These are phyloP conservation scores for Lumnitzera racemosa DNA, from an alignment of 345 rosid genomes.

Conservation along the genomic window DNA sequence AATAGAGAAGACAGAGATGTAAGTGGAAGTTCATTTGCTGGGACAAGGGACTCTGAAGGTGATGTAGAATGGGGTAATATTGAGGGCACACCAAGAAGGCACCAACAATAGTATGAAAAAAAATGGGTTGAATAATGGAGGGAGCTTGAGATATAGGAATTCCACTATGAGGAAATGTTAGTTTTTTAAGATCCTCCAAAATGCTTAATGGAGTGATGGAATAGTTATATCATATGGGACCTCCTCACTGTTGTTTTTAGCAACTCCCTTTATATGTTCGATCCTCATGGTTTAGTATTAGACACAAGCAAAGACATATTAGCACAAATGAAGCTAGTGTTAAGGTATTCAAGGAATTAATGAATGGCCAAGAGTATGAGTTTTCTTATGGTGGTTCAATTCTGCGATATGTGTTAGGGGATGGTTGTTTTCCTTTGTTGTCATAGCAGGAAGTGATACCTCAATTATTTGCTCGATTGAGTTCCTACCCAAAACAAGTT, in stretches of 20 bases:
- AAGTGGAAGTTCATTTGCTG: conserved; percentile 29
- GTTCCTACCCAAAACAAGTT: no score
- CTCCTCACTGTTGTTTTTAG: no score
- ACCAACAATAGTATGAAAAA: conserved; percentile 91
- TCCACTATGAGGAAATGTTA: conserved; percentile 23
- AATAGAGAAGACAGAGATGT: conserved; percentile 65
- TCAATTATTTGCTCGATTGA: no score
- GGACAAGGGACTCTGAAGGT: conserved; percentile 26
- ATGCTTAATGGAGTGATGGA: conserved; percentile 16
- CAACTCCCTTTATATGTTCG: no score
- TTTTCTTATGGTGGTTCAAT: conserved; percentile 36
- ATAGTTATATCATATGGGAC: not conserved
- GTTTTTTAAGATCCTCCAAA: conserved; percentile 36
- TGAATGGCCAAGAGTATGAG: conserved; percentile 34
- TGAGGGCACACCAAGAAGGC: conserved; percentile 51
- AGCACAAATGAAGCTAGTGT: not conserved
- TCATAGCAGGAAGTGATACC: conserved; percentile 32
- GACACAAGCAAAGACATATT: no score
- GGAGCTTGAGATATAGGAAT: conserved; percentile 31
- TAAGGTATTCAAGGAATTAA: conserved; percentile 35
- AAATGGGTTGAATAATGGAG: conserved; percentile 34
- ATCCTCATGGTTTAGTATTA: no score
- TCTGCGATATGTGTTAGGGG: conserved; percentile 57
- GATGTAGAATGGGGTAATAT: conserved; percentile 28
- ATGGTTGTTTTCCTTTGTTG: conserved; percentile 56